Evolutionary conservation across 2,329 filamentous ascomycete genomes (phyloP).

Genomic region (Pestalotiopsis sp.): DNA sequence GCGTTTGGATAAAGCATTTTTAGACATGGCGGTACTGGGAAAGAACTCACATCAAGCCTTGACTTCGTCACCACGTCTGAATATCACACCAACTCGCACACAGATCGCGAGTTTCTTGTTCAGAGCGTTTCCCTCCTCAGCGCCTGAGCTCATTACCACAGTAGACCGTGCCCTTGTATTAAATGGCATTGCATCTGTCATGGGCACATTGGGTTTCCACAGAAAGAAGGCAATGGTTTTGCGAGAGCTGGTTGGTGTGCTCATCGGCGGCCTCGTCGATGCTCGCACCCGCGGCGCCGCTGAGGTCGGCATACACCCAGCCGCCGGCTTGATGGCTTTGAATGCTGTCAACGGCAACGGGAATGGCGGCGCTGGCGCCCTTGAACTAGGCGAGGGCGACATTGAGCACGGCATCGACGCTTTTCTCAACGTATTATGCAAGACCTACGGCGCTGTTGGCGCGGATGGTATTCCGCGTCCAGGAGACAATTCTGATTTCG

Average conservation of each 20-base stretch:
- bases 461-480: conserved; percentile 40
- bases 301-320: conserved; percentile 95
- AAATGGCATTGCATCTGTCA: conserved; percentile 84
- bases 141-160: conserved; percentile 69
- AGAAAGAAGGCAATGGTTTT: conserved; percentile 92
- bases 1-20: conserved; percentile 59
- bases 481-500: conserved; percentile 27
- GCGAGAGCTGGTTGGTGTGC: conserved; percentile 79
- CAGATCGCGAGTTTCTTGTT: conserved; percentile 69
- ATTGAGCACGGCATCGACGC: conserved; percentile 68
- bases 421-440: conserved; percentile 63
- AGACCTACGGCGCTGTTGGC: conserved; percentile 65
- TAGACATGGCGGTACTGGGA: conserved; percentile 69
- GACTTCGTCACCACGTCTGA: conserved; percentile 58
- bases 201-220: conserved; percentile 77
- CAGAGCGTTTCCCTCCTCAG: conserved; percentile 70
- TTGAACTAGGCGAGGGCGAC: conserved; percentile 67
- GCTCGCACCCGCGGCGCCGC: conserved; percentile 90
- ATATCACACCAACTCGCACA: conserved; percentile 59
- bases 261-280: conserved; percentile 85
- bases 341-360: conserved; percentile 55
- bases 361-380: conserved; percentile 54
- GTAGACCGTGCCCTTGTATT: conserved; percentile 80
- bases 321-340: conserved; percentile 79
- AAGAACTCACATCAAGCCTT: conserved; percentile 53